These are phyloP conservation scores for Glutinoglossum americanum DNA, from an alignment of 495 filamentous ascomycete genomes.

Conservation along the genomic window DNA sequence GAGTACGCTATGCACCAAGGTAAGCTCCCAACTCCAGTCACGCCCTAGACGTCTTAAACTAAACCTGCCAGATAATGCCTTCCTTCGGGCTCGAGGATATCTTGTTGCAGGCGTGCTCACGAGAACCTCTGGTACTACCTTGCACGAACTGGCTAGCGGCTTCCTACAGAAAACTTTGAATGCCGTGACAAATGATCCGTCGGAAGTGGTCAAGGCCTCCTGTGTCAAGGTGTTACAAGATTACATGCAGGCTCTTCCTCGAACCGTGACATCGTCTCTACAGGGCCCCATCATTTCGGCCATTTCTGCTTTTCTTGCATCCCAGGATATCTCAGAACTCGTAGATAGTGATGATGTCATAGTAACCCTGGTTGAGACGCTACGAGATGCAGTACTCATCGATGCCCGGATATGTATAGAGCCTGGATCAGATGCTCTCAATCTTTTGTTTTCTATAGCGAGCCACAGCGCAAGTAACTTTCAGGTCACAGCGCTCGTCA, in stretches of 20 bases:
- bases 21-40: constrained; percentile 9
- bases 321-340: constrained; percentile 60
- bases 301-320: constrained; percentile 53
- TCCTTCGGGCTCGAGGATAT: constrained; percentile 69
- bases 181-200: constrained; percentile 47
- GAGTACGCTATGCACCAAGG: constrained; percentile 50
- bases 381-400: constrained; percentile 61
- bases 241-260: constrained; percentile 39
- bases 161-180: constrained; percentile 60
- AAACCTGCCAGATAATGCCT: constrained; percentile 23
- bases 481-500: constrained; percentile 61
- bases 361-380: constrained; percentile 71
- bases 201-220: constrained; percentile 77
- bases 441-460: constrained; percentile 74
- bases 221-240: constrained; percentile 78
- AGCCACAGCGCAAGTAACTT: constrained; percentile 74
- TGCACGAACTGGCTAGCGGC: constrained; percentile 29
- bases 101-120: constrained; percentile 56
- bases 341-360: constrained; percentile 78
- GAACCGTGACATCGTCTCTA: constrained; percentile 30
- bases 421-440: constrained; percentile 40
- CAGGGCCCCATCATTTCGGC: constrained; percentile 55
- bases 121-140: constrained; percentile 29
- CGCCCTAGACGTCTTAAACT: background rate
- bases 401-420: constrained; percentile 51